phyloP scores from a whole-genome alignment of 352 stramenopile genomes.

The Phytophthora nicotianae region DNA sequence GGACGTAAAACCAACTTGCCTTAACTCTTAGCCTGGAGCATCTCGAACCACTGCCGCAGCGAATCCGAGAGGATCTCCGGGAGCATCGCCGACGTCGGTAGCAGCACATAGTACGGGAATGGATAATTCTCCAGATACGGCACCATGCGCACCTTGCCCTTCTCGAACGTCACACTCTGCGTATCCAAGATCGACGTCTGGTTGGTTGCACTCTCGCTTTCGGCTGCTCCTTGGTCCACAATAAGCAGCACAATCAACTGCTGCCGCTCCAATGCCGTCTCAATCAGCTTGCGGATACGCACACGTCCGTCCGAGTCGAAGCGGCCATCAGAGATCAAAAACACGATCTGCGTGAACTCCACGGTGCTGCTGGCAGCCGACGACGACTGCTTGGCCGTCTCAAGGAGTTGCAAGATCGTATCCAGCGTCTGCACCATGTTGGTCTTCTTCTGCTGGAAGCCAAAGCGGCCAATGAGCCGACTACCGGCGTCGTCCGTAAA shows the following conservation, averaged over 20 bases:
- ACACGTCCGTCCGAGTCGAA: conserved; percentile 97
- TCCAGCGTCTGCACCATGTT: conserved; percentile 96
- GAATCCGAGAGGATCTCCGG: conserved; percentile 99
- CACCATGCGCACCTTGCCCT: conserved; percentile 96
- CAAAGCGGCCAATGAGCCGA: conserved; percentile 95
- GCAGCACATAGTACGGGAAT: conserved; percentile 99
- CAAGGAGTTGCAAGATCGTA: conserved; percentile 91
- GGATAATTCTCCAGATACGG: conserved; percentile 99
- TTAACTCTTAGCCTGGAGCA: conserved; percentile 85
- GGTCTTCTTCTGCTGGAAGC: conserved; percentile 97
- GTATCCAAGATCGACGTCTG: conserved; percentile 98
- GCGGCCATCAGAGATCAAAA: conserved; percentile 98
- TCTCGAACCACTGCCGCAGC: conserved; percentile 99
- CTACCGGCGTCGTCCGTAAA: conserved; percentile 97
- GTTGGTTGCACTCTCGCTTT: conserved; percentile 26
- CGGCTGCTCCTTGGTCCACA: conserved; percentile 86
- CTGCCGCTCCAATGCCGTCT: conserved; percentile 97
- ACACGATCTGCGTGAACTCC: conserved; percentile 97
- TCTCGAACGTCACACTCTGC: conserved; percentile 96
- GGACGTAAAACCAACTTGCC: neutral
- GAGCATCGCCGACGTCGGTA: conserved; percentile 95
- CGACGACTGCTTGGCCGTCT: conserved; percentile 77
- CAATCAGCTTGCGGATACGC: conserved; percentile 94
- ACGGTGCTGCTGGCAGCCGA: conserved; percentile 56
- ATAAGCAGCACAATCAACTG: conserved; percentile 99